phyloP scores from a whole-genome alignment of 495 filamentous ascomycete genomes.

The Neurospora sp. region DNA sequence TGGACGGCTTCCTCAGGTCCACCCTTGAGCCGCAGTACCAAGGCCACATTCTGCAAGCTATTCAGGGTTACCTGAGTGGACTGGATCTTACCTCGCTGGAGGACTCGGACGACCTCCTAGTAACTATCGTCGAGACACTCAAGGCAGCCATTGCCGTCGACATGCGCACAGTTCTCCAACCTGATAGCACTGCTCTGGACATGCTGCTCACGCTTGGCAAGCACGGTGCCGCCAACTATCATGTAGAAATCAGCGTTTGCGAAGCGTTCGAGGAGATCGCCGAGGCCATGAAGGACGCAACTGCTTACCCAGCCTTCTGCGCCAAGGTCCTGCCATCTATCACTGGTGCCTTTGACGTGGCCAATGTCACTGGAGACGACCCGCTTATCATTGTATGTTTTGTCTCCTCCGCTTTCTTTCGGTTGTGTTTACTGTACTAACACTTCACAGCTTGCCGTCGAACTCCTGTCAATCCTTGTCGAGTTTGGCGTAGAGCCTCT shows the following conservation, averaged over 20 bases:
- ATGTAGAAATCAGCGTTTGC: constrained; percentile 68
- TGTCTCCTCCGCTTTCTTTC: not conserved
- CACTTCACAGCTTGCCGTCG: constrained; percentile 56
- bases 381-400: constrained; percentile 58
- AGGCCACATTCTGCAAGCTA: constrained; percentile 57
- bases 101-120: constrained; percentile 83
- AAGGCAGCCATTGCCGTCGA: constrained; percentile 74
- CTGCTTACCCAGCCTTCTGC: constrained; percentile 70
- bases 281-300: constrained; percentile 42
- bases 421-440: constrained; percentile 6
- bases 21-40: constrained; percentile 51
- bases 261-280: constrained; percentile 88
- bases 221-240: constrained; percentile 79
- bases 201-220: constrained; percentile 82
- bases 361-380: constrained; percentile 70
- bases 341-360: constrained; percentile 81
- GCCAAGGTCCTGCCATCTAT: constrained; percentile 79
- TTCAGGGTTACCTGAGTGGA: constrained; percentile 64
- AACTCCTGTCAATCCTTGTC: constrained; percentile 71
- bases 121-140: constrained; percentile 81
- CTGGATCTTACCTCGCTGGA: constrained; percentile 74
- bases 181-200: constrained; percentile 59
- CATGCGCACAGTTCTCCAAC: constrained; percentile 56
- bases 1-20: constrained; percentile 70
- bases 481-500: constrained; percentile 75